Evolutionary conservation across 1,139 yeast species (phyloP).

Genomic region (Diutina ranongensis): DNA sequence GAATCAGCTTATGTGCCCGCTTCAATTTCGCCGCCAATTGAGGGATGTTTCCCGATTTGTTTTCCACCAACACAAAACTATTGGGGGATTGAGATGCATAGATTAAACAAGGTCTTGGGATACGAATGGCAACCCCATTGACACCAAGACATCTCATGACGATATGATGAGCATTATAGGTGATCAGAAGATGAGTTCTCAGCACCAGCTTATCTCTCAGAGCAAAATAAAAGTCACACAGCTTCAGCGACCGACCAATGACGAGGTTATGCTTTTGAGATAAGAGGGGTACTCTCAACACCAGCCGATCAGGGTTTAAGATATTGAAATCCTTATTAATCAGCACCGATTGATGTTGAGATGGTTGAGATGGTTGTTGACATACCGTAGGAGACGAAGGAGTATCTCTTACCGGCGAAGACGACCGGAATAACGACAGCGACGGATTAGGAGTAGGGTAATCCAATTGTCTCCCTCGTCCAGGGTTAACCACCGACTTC

Average conservation of each 20-base stretch:
- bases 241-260: conserved; percentile 57
- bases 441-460: conserved; percentile 51
- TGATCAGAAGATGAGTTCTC: conserved; percentile 45
- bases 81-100: conserved; percentile 15
- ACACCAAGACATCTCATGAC: conserved; percentile 51
- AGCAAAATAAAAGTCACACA: conserved; percentile 47
- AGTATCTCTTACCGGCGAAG: conserved; percentile 24
- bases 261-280: conserved; percentile 15
- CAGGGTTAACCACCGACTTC: conserved; percentile 4
- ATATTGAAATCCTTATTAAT: conserved; percentile 27
- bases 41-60: conserved; percentile 10
- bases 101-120: conserved; percentile 39
- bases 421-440: conserved; percentile 36
- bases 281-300: conserved; percentile 26
- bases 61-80: conserved; percentile 22
- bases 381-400: conserved; percentile 7
- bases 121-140: conserved; percentile 55
- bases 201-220: conserved; percentile 47
- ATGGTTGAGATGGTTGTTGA: no score
- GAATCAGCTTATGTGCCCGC: conserved; percentile 21
- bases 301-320: conserved; percentile 26
- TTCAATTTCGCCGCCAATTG: neutral
- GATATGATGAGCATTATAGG: conserved; percentile 17
- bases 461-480: conserved; percentile 14
- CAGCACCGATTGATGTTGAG: conserved; percentile 6